Percentiles rank a stretch among this genome's conserved stretches.
phyloP scores from a whole-genome alignment of 108 stramenopile genomes.

The Aurantiochytrium sp. region DNA sequence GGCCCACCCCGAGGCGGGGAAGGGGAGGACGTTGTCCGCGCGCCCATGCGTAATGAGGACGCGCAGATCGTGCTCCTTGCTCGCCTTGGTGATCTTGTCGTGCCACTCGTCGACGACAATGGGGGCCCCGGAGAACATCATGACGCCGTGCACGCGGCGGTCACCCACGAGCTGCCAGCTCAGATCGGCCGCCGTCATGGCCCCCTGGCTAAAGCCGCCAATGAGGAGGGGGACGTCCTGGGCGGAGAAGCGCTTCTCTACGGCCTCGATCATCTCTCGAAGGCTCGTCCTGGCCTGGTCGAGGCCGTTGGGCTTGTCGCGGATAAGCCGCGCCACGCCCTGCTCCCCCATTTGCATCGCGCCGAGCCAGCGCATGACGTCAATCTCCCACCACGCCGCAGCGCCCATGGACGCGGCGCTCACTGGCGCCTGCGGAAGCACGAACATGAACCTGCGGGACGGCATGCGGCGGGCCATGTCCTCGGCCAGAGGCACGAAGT shows the following conservation, averaged over 20 bases:
- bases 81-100: neutral
- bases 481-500: neutral
- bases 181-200: neutral
- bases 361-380: conserved; percentile 9
- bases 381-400: conserved; percentile 28
- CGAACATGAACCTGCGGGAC: neutral
- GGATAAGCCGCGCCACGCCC: neutral
- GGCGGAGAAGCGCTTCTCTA: neutral
- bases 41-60: conserved; percentile 13
- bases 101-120: conserved; percentile 24
- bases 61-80: neutral
- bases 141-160: neutral
- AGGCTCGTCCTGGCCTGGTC: neutral
- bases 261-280: neutral
- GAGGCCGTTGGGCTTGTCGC: neutral
- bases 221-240: neutral
- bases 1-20: neutral
- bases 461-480: neutral
- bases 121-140: conserved; percentile 25
- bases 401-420: neutral
- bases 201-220: conserved; percentile 13
- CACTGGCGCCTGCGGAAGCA: neutral
- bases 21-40: neutral
- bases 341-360: conserved; percentile 5
- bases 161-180: neutral